Evolutionary conservation across 2,329 filamentous ascomycete genomes (phyloP), one percentile per base, ranked within the genome.

Genomic region (Fusarium heterosporum): DNA sequence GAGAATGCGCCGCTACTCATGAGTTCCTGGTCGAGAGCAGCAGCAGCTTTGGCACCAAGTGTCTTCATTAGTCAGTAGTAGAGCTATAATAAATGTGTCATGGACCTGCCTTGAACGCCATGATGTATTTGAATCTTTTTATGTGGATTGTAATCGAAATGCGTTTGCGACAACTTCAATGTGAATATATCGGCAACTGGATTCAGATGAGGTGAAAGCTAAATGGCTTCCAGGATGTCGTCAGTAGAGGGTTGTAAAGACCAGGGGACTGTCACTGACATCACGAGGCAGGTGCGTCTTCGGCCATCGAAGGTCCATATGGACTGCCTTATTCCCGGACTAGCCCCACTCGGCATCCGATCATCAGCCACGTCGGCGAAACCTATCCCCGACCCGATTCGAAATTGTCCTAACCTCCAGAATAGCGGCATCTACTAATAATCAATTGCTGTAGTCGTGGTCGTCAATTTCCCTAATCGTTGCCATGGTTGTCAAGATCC

Each of bases 1-100:
- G 93, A 97, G 80, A 97, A 99, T 10, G 92, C 93, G 1, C 89
- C 88, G 12, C 87, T 87, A 75, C 88, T 92, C 94, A 99, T 98
- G 64, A 99, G 89, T 76, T 99, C 95, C 78, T 92, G 90, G 77
- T 99, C 96, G 17, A 99, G 86, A 46, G 93, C 91, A 0, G 92
- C 90, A 0, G 96, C 96, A 67, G 93, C 92, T 79, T 96, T 93
- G 40, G 95, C 90, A 11, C 90, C 90, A 26, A 99, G 86, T 26
- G 93, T 97, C 93, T 96, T 54, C 28, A 34, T 58, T 25, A 55
- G 25, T 66, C 39, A 69, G 48, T 43, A 43, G 52, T n/a, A 16
- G 17, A 69, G 29, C 46, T 59, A 25, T 39, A 42, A 50, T 10
- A 38, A 30, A 16, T 26, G 16, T 38, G 28, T 41, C 25, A 22